A percentile compares a stretch with the other conserved stretches of the same genome.
These are phyloP conservation scores for Puya raimondii DNA, from an alignment of 176 grass and related monocot species.

Conservation along the genomic window DNA sequence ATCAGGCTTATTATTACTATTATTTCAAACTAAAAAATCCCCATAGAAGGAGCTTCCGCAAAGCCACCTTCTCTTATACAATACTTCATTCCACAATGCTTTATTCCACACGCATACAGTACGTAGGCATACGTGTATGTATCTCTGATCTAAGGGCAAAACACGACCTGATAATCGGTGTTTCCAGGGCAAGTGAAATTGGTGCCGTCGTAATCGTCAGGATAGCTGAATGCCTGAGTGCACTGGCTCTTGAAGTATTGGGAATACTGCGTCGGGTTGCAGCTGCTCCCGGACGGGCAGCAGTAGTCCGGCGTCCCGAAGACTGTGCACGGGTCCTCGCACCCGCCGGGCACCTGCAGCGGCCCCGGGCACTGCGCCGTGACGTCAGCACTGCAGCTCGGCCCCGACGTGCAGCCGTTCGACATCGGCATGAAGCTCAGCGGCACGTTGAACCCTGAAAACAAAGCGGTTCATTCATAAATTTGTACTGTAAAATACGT, in stretches of 20 bases:
- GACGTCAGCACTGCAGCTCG: conserved; percentile 16
- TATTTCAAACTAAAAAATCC: too few species aligned
- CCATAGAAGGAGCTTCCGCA: too few species aligned
- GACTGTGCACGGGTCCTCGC: conserved; percentile 37
- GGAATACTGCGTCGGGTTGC: conserved; percentile 32
- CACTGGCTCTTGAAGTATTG: conserved; percentile 36
- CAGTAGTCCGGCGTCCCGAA: conserved; percentile 32
- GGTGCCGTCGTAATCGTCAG: conserved; percentile 22
- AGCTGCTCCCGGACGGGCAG: background rate
- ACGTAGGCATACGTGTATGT: background rate
- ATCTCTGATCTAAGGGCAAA: conserved; percentile 29
- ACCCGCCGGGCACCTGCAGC: conserved; percentile 24
- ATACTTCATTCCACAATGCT: too few species aligned
- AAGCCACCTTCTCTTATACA: too few species aligned
- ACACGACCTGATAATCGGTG: conserved; percentile 39
- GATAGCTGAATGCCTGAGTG: conserved; percentile 40
- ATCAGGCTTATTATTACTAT: too few species aligned
- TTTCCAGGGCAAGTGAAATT: conserved; percentile 33
- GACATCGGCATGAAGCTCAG: background rate
- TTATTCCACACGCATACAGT: background rate
- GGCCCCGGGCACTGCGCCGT: conserved; percentile 24
- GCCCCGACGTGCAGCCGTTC: conserved; percentile 9
- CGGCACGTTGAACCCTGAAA: background rate
- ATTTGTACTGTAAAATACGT: too few species aligned
- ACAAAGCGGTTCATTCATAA: too few species aligned